phyloP scores from a whole-genome alignment of 2,329 filamentous ascomycete species.

The Verticillium klebahnii region DNA sequence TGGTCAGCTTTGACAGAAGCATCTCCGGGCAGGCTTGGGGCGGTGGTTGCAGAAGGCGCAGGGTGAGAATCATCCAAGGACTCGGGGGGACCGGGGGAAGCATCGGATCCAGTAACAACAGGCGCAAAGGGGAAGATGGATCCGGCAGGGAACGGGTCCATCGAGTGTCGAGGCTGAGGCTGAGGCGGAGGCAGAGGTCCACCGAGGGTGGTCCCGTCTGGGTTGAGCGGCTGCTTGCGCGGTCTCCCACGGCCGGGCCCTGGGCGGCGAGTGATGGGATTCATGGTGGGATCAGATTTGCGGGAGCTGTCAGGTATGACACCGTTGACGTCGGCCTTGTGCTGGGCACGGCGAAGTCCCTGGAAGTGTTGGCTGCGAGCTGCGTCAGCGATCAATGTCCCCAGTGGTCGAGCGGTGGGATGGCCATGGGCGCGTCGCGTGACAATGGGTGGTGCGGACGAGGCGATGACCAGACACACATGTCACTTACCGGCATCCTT shows the following conservation, averaged over 20 bases:
- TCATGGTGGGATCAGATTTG: constrained; percentile 45
- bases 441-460: not conserved
- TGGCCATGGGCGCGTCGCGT: not conserved
- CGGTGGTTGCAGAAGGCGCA: too few relatives aligned
- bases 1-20: not conserved
- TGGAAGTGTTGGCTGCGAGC: constrained; percentile 57
- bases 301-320: constrained; percentile 25
- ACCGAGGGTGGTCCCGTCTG: not conserved
- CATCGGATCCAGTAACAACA: too few relatives aligned
- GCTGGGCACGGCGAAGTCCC: constrained; percentile 50
- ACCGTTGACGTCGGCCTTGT: constrained; percentile 42
- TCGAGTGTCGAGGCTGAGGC: not conserved
- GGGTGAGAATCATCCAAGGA: too few relatives aligned
- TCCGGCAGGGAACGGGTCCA: too few relatives aligned
- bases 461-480: not conserved
- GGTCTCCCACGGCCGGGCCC: constrained; percentile 53
- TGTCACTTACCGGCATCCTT: constrained; percentile 55
- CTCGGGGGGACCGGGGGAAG: not conserved
- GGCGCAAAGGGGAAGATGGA: too few relatives aligned
- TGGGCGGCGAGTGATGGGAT: constrained; percentile 57
- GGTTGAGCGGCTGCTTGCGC: constrained; percentile 34
- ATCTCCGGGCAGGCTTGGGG: not conserved
- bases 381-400: not conserved
- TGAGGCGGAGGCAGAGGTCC: not conserved
- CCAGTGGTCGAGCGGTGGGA: not conserved